A percentile compares a stretch with the other conserved stretches of the same genome.
These are phyloP conservation scores for Diplodia sapinea DNA, from an alignment of 2,329 filamentous ascomycete species.

Conservation along the genomic window DNA sequence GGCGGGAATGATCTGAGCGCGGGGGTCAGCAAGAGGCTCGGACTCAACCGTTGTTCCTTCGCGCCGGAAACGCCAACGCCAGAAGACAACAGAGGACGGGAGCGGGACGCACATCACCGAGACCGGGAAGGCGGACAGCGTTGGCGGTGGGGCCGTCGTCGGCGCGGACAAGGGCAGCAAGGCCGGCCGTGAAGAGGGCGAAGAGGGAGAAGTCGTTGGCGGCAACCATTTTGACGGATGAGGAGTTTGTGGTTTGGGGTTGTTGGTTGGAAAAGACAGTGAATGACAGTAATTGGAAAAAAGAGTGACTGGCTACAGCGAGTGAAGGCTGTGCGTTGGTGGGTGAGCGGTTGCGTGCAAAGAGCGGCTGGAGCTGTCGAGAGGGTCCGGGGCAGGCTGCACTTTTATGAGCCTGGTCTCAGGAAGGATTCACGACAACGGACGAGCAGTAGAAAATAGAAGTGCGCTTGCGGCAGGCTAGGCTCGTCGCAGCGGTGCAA, in stretches of 20 bases:
- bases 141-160: slow-evolving; percentile 54
- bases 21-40: slow-evolving; percentile 22
- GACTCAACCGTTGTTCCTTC: background rate
- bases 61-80: slow-evolving; percentile 1
- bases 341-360: slow-evolving; percentile 10
- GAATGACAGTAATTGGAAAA: slow-evolving; percentile 13
- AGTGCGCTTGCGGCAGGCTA: slow-evolving; percentile 24
- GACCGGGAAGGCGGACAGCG: slow-evolving; percentile 58
- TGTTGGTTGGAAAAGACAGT: slow-evolving; percentile 10
- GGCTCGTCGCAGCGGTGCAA: background rate
- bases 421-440: slow-evolving; percentile 6
- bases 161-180: slow-evolving; percentile 52
- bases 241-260: slow-evolving; percentile 15
- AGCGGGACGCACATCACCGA: slow-evolving; percentile 50
- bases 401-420: slow-evolving; percentile 9
- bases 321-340: background rate
- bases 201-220: slow-evolving; percentile 50
- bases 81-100: background rate
- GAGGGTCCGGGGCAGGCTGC: background rate
- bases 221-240: slow-evolving; percentile 43
- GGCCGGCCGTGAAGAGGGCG: slow-evolving; percentile 59
- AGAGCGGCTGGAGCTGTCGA: slow-evolving; percentile 24
- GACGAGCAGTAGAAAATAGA: slow-evolving; percentile 20
- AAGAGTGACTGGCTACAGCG: slow-evolving; percentile 34
- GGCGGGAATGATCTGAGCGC: slow-evolving; percentile 56